phyloP scores from a whole-genome alignment of 495 filamentous ascomycete species.

The Neurospora pannonica region DNA sequence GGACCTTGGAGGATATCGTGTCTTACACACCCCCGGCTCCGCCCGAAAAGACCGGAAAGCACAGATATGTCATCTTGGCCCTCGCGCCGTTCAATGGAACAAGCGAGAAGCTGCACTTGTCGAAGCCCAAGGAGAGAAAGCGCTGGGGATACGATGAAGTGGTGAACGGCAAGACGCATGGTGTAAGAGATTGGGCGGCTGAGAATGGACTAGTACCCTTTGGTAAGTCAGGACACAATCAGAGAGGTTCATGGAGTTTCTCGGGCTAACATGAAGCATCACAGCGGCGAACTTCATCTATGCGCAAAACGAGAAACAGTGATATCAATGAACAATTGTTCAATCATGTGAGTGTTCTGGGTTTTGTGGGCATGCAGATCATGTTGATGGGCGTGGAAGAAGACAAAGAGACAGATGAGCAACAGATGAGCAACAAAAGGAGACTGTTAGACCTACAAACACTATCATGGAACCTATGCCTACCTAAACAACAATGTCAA shows the following conservation, averaged over 20 bases:
- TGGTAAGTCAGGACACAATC: conserved; percentile 35
- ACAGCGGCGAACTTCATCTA: conserved; percentile 59
- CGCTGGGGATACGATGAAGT: conserved; percentile 45
- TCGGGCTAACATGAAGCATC: background rate
- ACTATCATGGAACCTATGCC: background rate
- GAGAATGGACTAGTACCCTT: conserved; percentile 52
- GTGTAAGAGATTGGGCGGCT: conserved; percentile 53
- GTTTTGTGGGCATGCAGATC: background rate
- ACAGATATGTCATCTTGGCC: conserved; percentile 58
- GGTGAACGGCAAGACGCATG: conserved; percentile 38
- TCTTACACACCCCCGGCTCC: conserved; percentile 53
- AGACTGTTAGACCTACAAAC: background rate
- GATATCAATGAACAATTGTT: conserved; percentile 1
- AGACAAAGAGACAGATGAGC: background rate
- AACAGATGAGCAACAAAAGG: background rate
- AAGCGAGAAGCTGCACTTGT: conserved; percentile 31
- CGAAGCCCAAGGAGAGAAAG: conserved; percentile 47
- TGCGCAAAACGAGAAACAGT: conserved; percentile 52
- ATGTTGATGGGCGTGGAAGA: background rate
- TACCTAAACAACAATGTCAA: background rate
- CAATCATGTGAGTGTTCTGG: background rate
- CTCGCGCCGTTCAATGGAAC: conserved; percentile 37
- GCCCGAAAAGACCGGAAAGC: conserved; percentile 55
- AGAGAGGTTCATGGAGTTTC: background rate
- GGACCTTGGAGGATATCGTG: conserved; percentile 37